Evolutionary conservation across 2,329 filamentous ascomycete species (phyloP).

Genomic region (Colletotrichum melonis): DNA sequence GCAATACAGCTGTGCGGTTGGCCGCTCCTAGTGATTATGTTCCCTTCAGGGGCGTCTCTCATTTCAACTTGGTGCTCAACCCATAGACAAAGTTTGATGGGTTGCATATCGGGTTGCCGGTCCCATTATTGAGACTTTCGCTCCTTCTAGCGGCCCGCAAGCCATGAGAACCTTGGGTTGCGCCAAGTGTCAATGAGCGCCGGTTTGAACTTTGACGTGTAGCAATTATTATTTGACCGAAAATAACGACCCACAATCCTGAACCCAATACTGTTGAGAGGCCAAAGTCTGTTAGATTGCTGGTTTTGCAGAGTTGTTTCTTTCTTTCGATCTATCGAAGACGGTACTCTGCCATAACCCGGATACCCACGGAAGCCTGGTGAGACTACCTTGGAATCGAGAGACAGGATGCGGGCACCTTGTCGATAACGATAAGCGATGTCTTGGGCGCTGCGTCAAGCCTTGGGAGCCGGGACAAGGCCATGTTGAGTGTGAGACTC

Average conservation of each 20-base stretch:
- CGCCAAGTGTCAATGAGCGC: neutral
- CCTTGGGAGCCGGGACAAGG: neutral
- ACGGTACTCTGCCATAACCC: neutral
- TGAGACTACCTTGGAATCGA: neutral
- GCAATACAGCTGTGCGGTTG: neutral
- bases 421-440: neutral
- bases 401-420: neutral
- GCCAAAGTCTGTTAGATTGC: neutral
- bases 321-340: neutral
- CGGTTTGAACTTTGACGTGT: neutral
- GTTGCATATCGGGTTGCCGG: neutral
- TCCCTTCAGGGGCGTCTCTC: neutral
- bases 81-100: neutral
- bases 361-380: too few relatives aligned
- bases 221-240: neutral
- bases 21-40: neutral
- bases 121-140: neutral
- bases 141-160: neutral
- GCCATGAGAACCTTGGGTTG: neutral
- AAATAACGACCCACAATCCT: neutral
- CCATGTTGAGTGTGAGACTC: neutral
- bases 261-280: neutral
- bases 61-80: constrained; percentile 8
- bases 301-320: neutral
- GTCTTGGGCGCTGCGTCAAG: neutral